Evolutionary conservation across 768 basidiomycete species (phyloP).

Genomic region (Boletus sp.): DNA sequence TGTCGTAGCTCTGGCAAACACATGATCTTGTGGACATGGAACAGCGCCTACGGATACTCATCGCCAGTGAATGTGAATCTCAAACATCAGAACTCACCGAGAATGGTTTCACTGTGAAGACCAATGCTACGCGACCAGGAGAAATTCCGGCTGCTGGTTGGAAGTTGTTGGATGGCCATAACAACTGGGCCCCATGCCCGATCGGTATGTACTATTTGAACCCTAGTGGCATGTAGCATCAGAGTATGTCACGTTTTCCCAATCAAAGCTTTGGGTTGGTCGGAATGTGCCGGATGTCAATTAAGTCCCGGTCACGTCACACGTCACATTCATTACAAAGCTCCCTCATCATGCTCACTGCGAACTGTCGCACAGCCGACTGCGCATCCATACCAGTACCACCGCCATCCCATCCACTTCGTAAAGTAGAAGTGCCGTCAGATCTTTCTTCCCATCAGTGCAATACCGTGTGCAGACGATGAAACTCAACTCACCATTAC

Average conservation of each 20-base stretch:
- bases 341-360: constrained; percentile 2
- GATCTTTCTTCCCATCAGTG: background rate
- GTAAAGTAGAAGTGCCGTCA: background rate
- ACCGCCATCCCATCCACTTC: background rate
- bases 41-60: constrained; percentile 44
- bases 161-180: constrained; percentile 43
- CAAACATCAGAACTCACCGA: background rate
- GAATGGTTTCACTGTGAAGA: background rate
- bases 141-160: constrained; percentile 43
- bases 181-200: constrained; percentile 63
- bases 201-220: constrained; percentile 52
- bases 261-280: too few species aligned
- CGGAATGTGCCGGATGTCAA: background rate
- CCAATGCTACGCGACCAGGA: background rate
- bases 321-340: constrained; percentile 20
- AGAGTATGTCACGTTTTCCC: background rate
- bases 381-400: constrained; percentile 17
- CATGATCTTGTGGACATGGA: constrained; percentile 55
- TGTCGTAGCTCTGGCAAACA: constrained; percentile 48
- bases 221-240: constrained; percentile 5
- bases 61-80: constrained; percentile 20
- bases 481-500: constrained; percentile 52
- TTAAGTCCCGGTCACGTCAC: constrained; percentile 18
- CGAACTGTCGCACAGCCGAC: constrained; percentile 7
- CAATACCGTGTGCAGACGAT: constrained; percentile 23